Evolutionary conservation across 257 asterid genomes (phyloP), one percentile per base, ranked within the genome.

Genomic region (Phtheirospermum japonicum): DNA sequence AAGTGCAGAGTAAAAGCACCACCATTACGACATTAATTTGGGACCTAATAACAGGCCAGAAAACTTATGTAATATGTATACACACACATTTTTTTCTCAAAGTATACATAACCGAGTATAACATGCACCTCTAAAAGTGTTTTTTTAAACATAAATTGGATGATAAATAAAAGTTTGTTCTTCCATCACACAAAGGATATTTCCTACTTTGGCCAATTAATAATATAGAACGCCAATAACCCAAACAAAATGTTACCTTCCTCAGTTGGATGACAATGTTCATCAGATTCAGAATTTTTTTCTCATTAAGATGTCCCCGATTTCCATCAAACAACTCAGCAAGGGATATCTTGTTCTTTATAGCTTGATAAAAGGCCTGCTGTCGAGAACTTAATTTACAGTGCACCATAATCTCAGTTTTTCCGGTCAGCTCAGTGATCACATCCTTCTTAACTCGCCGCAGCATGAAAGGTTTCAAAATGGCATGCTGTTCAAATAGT

Each of bases 401-500:
- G 74, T 93, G 95, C 63, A 93, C 96, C 17, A 73, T 87, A 71
- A 89, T 60, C 76, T 93, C 99, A 17, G 91, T 85, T 83, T 93
- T 93, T 54, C 89, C 95, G 69, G 97, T 83, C 79, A 93, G 78
- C 86, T 93, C 97, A 76, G 95, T 59, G 64, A 89, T 68, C 76
- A 93, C 99, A 68, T 93, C 99, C 80, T 87, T 89, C 77, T 93
- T 93, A 39, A 93, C 97, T 74, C 99, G 80, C 57, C 99, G 89
- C 71, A 93, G 80, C 96, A 93, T 93, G 78, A 93, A 93, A 30
- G 99, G 99, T 76, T 89, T 89, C 79, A 93, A 73, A 79, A 93
- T 89, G 66, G 97, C 97, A 81, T 93, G 99, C 99, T 93, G 90
- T 55, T 52, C 65, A 73, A 49, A 52, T 57, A 72, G 54, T 54